phyloP scores from a whole-genome alignment of 2,329 filamentous ascomycete species.

The Trichoderma atrobrunneum region DNA sequence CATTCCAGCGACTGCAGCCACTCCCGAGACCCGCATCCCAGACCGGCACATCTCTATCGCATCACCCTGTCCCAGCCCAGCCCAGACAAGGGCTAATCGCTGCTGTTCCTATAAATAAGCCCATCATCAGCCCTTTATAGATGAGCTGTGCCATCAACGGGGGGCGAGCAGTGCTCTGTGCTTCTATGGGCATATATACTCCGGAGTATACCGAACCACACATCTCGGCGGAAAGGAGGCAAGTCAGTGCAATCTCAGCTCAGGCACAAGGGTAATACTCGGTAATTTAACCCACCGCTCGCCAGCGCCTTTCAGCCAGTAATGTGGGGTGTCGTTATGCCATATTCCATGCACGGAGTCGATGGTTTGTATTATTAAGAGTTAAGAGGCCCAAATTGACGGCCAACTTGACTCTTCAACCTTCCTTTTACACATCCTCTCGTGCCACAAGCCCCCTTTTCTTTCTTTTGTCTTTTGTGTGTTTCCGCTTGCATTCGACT shows the following conservation, averaged over 20 bases:
- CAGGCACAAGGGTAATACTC: conserved; percentile 13
- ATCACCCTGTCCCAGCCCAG: neutral
- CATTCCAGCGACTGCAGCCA: conserved; percentile 7
- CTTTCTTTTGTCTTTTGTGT: neutral
- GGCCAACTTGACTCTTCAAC: neutral
- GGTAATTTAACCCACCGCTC: conserved; percentile 13
- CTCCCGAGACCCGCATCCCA: conserved; percentile 15
- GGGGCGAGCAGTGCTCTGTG: neutral
- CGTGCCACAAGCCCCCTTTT: neutral
- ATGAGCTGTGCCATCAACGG: neutral
- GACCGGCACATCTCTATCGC: conserved; percentile 4
- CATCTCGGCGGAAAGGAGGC: neutral
- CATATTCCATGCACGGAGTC: conserved; percentile 7
- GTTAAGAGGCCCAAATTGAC: neutral
- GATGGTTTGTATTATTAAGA: conserved; percentile 4
- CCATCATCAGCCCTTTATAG: neutral
- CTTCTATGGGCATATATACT: neutral
- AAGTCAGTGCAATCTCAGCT: neutral
- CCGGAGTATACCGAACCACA: neutral
- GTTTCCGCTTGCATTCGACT: neutral
- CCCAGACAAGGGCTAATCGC: conserved; percentile 8
- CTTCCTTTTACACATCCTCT: neutral
- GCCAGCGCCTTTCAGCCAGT: conserved; percentile 3
- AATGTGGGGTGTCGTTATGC: neutral
- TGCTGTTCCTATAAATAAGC: neutral